These are phyloP conservation scores for Pythium rishiriense DNA, from an alignment of 352 stramenopile species.

Conservation along the genomic window DNA sequence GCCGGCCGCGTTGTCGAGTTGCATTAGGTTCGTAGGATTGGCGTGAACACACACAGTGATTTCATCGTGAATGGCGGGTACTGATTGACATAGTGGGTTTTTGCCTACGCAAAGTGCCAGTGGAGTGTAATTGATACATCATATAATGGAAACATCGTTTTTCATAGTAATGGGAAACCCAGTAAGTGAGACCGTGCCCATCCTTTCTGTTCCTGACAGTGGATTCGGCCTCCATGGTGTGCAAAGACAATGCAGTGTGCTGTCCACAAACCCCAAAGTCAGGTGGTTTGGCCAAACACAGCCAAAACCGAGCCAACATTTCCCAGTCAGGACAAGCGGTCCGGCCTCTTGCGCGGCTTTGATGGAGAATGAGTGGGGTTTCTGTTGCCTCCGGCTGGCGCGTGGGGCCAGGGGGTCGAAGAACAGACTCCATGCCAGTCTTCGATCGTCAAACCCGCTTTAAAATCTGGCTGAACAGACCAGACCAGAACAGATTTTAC, in stretches of 20 bases:
- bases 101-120: too few relatives aligned
- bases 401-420: too few relatives aligned
- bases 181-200: not conserved
- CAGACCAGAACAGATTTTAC: not conserved
- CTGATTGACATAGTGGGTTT: not conserved
- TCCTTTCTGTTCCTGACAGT: not conserved
- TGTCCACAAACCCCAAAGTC: not conserved
- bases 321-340: not conserved
- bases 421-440: too few relatives aligned
- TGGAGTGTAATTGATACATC: too few relatives aligned
- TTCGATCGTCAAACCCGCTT: too few relatives aligned
- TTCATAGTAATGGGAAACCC: not conserved
- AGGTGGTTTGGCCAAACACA: not conserved
- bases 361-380: not conserved
- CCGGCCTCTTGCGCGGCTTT: not conserved
- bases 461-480: not conserved
- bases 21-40: not conserved
- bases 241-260: not conserved
- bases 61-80: not conserved
- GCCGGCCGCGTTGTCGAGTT: not conserved
- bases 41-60: not conserved
- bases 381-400: not conserved
- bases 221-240: not conserved
- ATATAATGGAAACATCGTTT: not conserved
- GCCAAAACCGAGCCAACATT: not conserved